phyloP scores from a whole-genome alignment of 306 rosid species.

The Trifolium dubium region DNA sequence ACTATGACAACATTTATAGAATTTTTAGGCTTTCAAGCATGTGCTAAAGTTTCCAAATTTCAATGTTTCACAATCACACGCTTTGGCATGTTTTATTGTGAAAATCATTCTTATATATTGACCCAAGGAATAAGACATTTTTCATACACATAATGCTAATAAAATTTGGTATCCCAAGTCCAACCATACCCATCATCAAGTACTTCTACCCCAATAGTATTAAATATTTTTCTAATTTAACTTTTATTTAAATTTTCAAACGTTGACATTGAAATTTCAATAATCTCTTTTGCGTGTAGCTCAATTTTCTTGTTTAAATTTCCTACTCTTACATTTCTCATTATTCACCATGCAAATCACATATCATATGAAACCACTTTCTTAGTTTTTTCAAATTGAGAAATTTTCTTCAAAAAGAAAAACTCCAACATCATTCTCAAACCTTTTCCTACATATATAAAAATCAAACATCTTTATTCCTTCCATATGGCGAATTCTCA shows the following conservation, averaged over 20 bases:
- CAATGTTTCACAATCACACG: slow-evolving; percentile 43
- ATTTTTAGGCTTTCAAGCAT: slow-evolving; percentile 38
- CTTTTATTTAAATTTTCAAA: slow-evolving; percentile 27
- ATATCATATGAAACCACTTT: slow-evolving; percentile 46
- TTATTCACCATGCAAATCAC: slow-evolving; percentile 57
- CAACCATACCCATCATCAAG: slow-evolving; percentile 62
- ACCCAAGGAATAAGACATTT: slow-evolving; percentile 37
- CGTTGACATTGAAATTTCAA: slow-evolving; percentile 68
- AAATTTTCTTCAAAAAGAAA: slow-evolving; percentile 9
- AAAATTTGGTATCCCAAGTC: slow-evolving; percentile 33
- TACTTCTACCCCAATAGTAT: slow-evolving; percentile 24
- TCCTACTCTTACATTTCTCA: slow-evolving; percentile 43
- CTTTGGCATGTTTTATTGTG: slow-evolving; percentile 38
- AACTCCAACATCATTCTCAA: slow-evolving; percentile 33
- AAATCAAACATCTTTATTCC: slow-evolving; percentile 14
- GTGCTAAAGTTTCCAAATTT: slow-evolving; percentile 40
- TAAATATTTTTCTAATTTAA: slow-evolving; percentile 7
- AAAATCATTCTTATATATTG: slow-evolving; percentile 40
- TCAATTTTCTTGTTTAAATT: slow-evolving; percentile 45
- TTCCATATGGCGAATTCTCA: slow-evolving; percentile 53
- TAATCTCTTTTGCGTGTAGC: slow-evolving; percentile 55
- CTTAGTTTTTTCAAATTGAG: slow-evolving; percentile 18
- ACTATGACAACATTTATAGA: slow-evolving; percentile 25
- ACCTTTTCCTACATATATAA: slow-evolving; percentile 30
- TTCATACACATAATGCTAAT: slow-evolving; percentile 28